phyloP scores from a whole-genome alignment of 495 filamentous ascomycete species.

The Penicillium paxilli region DNA sequence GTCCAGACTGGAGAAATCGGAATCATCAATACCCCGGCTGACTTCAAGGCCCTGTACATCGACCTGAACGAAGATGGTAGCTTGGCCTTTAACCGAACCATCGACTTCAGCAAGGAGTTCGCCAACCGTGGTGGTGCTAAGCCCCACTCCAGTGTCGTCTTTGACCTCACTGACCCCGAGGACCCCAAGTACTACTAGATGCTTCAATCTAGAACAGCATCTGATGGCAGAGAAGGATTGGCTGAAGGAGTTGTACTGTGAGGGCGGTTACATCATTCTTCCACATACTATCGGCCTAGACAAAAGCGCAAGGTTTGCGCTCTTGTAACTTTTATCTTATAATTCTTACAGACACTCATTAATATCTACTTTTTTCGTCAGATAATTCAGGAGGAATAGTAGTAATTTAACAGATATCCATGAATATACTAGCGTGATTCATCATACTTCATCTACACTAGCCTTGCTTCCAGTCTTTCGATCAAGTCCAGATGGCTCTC shows the following conservation, averaged over 20 bases:
- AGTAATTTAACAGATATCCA: neutral
- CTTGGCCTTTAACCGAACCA: constrained; percentile 56
- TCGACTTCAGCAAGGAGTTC: constrained; percentile 56
- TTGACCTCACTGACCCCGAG: constrained; percentile 55
- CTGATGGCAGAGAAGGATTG: neutral
- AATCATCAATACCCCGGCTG: constrained; percentile 61
- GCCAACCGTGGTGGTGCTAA: constrained; percentile 56
- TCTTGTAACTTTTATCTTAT: neutral
- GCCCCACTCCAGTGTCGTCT: constrained; percentile 60
- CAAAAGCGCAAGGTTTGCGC: neutral
- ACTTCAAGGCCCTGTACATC: constrained; percentile 64
- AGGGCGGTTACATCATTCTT: neutral
- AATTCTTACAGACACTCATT: neutral
- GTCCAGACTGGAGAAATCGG: constrained; percentile 63
- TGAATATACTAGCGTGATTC: too few species aligned
- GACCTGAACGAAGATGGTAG: constrained; percentile 56
- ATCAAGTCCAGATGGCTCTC: neutral
- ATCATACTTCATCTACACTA: constrained; percentile 5
- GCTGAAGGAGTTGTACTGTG: neutral
- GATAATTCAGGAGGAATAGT: neutral
- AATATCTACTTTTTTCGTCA: neutral
- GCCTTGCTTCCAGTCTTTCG: neutral
- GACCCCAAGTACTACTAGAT: constrained; percentile 42
- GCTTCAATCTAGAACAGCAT: neutral
- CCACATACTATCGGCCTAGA: too few species aligned